Evolutionary conservation across 2,329 filamentous ascomycete species (phyloP).

Genomic region (Endocalyx cinctus): DNA sequence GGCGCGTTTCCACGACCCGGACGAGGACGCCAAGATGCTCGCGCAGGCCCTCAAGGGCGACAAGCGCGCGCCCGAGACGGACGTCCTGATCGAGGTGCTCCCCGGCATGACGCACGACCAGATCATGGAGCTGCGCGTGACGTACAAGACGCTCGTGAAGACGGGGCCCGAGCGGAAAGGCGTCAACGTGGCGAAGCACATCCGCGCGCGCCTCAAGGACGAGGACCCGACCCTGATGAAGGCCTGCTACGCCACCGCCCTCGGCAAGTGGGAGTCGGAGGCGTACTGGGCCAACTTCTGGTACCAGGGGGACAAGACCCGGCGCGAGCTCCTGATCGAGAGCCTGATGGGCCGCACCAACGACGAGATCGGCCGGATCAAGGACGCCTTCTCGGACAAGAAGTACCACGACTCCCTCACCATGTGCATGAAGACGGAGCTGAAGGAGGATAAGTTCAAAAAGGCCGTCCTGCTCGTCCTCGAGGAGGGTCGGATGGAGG

Average conservation of each 20-base stretch:
- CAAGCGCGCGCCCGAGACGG: slow-evolving; percentile 58
- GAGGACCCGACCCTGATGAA: slow-evolving; percentile 77
- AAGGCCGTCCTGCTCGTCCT: slow-evolving; percentile 78
- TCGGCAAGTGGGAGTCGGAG: slow-evolving; percentile 88
- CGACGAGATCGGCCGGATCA: slow-evolving; percentile 81
- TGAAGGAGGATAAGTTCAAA: slow-evolving; percentile 96
- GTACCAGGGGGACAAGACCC: slow-evolving; percentile 83
- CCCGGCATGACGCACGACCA: slow-evolving; percentile 83
- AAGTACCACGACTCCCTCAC: slow-evolving; percentile 79
- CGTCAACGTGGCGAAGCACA: slow-evolving; percentile 82
- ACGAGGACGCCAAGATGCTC: slow-evolving; percentile 71
- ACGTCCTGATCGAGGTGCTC: slow-evolving; percentile 75
- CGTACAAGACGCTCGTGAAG: slow-evolving; percentile 90
- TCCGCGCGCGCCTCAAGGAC: slow-evolving; percentile 71
- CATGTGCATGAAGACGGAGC: slow-evolving; percentile 84
- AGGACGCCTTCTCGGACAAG: slow-evolving; percentile 83
- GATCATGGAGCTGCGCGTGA: slow-evolving; percentile 75
- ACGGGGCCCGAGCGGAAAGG: slow-evolving; percentile 67
- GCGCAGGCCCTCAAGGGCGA: slow-evolving; percentile 69
- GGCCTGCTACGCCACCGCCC: slow-evolving; percentile 81
- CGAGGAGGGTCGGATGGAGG: slow-evolving; percentile 79
- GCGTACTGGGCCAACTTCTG: slow-evolving; percentile 98
- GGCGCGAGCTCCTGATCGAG: slow-evolving; percentile 88
- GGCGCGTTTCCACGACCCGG: slow-evolving; percentile 78
- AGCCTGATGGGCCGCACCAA: slow-evolving; percentile 86